Base-by-base conservation (phyloP, 805 yeast species). In the Candida adriatica region DNA sequence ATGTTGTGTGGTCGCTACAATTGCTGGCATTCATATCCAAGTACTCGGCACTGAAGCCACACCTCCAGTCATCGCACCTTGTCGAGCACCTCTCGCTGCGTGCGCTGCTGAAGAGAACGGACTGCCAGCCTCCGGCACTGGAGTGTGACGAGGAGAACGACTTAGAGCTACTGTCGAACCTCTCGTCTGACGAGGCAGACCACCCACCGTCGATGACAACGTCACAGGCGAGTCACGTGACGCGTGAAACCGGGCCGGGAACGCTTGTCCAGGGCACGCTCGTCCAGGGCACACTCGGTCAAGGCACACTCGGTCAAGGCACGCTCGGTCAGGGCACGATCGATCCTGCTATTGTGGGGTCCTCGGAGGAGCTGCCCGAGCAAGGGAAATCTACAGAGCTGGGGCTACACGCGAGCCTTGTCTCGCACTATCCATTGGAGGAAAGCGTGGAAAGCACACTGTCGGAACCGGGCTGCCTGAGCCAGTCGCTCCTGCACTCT, bases 1-100 rank as follows among this genome's bases (percentile, higher is more conserved):
- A 90, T 51, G 84, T 90, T 13, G 78, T 86, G 22, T 87, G 96
- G 95, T 81, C 95, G 4, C 63, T 90, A 33, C 97, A 90, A 56
- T 66, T 92, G 14, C 58, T 92, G 30, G 97, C 97, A 10, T 90
- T 87, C 56, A 84, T 88, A 25, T 87, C 96, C 5, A 90, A 90
- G 56, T 90, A 92, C 49, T 79, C 96, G 1, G 70, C 75, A 39
- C 62, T 88, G 54, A 82, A 88, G 48, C 79, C 75, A 23, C 68
- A 67, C 29, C 62, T 90, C 37, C 94, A 87, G 43, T 72, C 70
- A 31, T 78, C 94, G 3, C 81, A 82, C 55, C 59, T 87, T 28
- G 76, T 87, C 7, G 79, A 83, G 10, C 73, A 76, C 18, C 62
- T 90, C 56, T 77, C 87, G 3, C 54, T 72, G 18, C 54, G 78